Base-by-base conservation (phyloP, 345 rosid species). In the Trapa bicornis region DNA sequence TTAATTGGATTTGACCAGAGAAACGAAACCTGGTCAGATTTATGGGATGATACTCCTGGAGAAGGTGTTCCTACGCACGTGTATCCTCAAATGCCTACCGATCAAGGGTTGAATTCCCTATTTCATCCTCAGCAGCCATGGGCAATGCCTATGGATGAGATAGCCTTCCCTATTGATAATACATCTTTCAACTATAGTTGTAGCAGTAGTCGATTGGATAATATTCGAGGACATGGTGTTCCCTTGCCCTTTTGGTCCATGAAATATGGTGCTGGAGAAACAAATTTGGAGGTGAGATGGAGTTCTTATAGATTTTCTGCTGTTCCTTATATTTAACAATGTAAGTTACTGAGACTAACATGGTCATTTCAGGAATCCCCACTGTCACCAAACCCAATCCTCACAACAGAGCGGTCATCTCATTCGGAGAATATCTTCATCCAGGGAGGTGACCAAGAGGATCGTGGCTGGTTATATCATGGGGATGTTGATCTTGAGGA, bases 231-330 rank as follows among this genome's bases (percentile, higher is more conserved):
- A 11, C 37, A 32, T n/a, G 63, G 63, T 32, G 13, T 38, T 33
- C 37, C 32, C 37, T 32, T 58, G 15, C 38, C 63, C 63, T 3
- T 35, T 11, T 0, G 32, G 9, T 32, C 37, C 63, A 58, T 11
- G 37, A 58, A 58, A 29, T 32, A 8, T 58, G 63, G 63, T 10
- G 36, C 15, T 29, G 16, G 9, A 65, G 67, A 32, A 22, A 65
- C 16, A 42, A 65, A 32, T 47, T 65, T 42, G 33, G 35, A 65
- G 67, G 67, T 65, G 37, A 41, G 53, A 65, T 14, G 16, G n/a
- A 8, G 36, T 43, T 13, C 15, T 10, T 58, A 15, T 29, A 8
- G 14, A 50, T 50, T 58, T 11, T 29, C 2, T 58, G 37, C 63
- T 58, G 63, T 16, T 32, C 1, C 15, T 35, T 14, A 58, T 4